Base-by-base conservation (phyloP, 2,329 filamentous ascomycete genomes). In the Torrubiella hemipterigena region DNA sequence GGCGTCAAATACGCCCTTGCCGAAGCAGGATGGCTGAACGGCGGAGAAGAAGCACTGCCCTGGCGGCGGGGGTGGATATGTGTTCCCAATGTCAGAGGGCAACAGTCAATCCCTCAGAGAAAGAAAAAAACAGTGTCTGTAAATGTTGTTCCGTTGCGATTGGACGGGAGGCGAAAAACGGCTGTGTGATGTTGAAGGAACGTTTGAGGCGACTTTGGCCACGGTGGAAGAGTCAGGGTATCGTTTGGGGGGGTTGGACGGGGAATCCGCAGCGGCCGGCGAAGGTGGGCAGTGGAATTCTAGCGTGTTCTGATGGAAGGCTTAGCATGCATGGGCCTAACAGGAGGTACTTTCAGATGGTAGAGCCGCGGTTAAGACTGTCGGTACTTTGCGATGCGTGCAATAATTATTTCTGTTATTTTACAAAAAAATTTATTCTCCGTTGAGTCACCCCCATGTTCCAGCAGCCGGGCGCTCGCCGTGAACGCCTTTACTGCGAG, bases 151-250 rank as follows among this genome's bases (percentile, higher is more conserved):
- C 21, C 10, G 22, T 24, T 24, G 22, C 12, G 6, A 11, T 11
- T 24, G 22, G 12, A 24, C 14, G 22, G 11, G 22, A 20, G 27
- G 17, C 27, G 19, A 29, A 17, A 29, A 29, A 10, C 6, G 16
- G 12, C n/a, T 6, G 16, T 26, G 12, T 6, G 16, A 26, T 13
- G 16, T 26, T n/a, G 24, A 26, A 15, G 24, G 13, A 26, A 26
- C 16, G 24, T 26, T n/a, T 7, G 24, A 26, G 24, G 24, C 13
- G 16, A 26, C n/a, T 26, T 26, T 26, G 24, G 24, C n/a, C 6
- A 29, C 9, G 17, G 27, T 29, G 27, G 17, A 15, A 17, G 17
- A 18, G 17, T 24, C 22, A 29, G 19, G 19, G 27, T 29, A 20
- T 20, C 20, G 27, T 12, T 11, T 18, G 15, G 27, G 6, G 24